Base-by-base conservation (phyloP, 2,329 filamentous ascomycete species). In the Chrysoporthe cubensis region DNA sequence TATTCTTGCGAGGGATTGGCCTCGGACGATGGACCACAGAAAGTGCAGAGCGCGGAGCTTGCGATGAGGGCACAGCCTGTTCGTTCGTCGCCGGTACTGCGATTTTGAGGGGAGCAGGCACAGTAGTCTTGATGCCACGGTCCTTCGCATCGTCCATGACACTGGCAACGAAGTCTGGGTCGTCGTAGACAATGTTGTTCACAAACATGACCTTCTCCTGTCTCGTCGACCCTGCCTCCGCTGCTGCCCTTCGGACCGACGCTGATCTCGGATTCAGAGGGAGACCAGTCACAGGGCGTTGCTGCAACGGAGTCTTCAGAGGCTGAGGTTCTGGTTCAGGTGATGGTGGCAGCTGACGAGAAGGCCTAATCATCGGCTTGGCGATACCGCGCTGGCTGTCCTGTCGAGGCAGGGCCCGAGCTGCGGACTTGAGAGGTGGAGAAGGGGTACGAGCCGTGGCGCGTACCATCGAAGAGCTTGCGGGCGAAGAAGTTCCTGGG, bases 11-110 rank as follows among this genome's bases (percentile, higher is more conserved):
- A 5, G 85, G 84, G 65, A 88, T 85, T 2, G 86, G 86, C 43
- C 86, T 80, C 2, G 86, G 86, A 5, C 86, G 81, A 73, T 88
- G 78, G 6, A 88, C 79, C 26, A 88, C 77, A 0, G 84, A 85
- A 2, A 75, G 26, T 26, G 26, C 72, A 37, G 76, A 65, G 74
- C 50, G 62, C 62, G 42, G 70, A 66, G 32, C 69, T 66, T 34
- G 66, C 40, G 37, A 52, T 50, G 66, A 72, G 26, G 48, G 60
- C 54, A 62, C 37, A 16, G 52, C 54, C 26, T 52, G 44, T 26
- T 26, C 37, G 21, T 13, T 3, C 6, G n/a, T 44, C 18, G 8
- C 54, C 9, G 54, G 64, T 59, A 26, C 37, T 14, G 58, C 14
- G n/a, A 56, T 62, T 7, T 54, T 65, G 16, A 68, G 54, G 2